Percentiles rank a stretch among this genome's conserved stretches.
Conservation (phyloP, 805 yeast genomes). For the Myxozyma udenii region DNA sequence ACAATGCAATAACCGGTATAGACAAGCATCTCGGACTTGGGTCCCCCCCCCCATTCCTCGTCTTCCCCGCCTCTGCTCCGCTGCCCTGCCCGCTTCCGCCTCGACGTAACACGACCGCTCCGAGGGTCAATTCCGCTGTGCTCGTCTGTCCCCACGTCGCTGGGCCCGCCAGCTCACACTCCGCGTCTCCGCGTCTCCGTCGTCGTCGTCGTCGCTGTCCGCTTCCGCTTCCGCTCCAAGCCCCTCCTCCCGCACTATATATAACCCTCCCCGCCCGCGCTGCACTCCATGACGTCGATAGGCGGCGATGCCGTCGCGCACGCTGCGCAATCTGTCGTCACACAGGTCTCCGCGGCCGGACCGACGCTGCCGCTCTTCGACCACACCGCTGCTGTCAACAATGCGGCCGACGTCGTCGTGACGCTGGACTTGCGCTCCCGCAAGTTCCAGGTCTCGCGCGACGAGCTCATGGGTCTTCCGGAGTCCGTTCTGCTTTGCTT, state of each 20-base stretch:
- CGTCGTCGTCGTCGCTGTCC: neutral
- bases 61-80: too few species aligned
- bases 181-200: neutral
- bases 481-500: conserved; percentile 83
- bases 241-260: conserved; percentile 15
- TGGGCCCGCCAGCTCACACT: too few species aligned
- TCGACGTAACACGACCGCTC: too few species aligned
- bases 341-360: conserved; percentile 7
- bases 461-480: conserved; percentile 86
- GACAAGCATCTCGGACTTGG: too few species aligned
- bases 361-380: neutral
- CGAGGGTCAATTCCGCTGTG: too few species aligned
- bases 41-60: too few species aligned
- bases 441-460: conserved; percentile 73
- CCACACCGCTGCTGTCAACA: neutral
- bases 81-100: too few species aligned
- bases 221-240: conserved; percentile 3
- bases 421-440: conserved; percentile 74
- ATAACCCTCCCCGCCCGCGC: conserved; percentile 20
- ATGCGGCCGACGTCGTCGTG: conserved; percentile 34
- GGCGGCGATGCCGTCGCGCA: conserved; percentile 14
- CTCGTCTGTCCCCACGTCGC: neutral
- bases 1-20: too few species aligned
- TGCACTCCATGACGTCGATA: conserved; percentile 12
- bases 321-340: conserved; percentile 11